Percentiles rank a stretch among this genome's conserved stretches.
phyloP scores from a whole-genome alignment of 768 basidiomycete genomes.

The Boletus sp. region DNA sequence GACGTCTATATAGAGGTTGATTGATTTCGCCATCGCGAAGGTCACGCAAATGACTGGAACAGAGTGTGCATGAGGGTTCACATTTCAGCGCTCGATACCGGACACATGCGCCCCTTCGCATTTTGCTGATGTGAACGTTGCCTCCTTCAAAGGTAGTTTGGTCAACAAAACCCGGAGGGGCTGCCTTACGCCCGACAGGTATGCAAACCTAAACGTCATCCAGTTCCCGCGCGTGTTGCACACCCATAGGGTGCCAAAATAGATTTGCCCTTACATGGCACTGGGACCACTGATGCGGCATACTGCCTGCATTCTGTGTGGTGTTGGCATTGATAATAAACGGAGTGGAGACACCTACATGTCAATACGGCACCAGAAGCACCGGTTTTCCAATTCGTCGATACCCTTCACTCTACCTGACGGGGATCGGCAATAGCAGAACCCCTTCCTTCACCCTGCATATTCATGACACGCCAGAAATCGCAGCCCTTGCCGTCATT shows the following conservation, averaged over 20 bases:
- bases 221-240: not conserved
- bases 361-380: not conserved
- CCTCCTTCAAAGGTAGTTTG: not conserved
- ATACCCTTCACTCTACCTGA: not conserved
- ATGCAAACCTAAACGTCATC: too few relatives aligned
- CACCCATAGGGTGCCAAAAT: not conserved
- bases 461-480: conserved; percentile 72
- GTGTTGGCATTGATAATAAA: not conserved
- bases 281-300: not conserved
- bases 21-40: not conserved
- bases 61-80: not conserved
- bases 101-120: not conserved
- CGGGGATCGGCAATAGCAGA: conserved; percentile 33
- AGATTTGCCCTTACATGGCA: not conserved
- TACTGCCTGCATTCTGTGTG: not conserved
- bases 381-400: not conserved
- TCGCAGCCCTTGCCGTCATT: conserved; percentile 82
- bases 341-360: conserved; percentile 1
- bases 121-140: not conserved
- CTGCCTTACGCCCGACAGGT: not conserved
- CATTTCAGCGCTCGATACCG: not conserved
- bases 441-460: conserved; percentile 63
- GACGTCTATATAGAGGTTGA: conserved; percentile 9
- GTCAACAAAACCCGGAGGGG: not conserved
- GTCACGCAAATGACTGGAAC: conserved; percentile 1